Conservation (phyloP, 768 basidiomycete species). For the Naganishia friedmannii region DNA sequence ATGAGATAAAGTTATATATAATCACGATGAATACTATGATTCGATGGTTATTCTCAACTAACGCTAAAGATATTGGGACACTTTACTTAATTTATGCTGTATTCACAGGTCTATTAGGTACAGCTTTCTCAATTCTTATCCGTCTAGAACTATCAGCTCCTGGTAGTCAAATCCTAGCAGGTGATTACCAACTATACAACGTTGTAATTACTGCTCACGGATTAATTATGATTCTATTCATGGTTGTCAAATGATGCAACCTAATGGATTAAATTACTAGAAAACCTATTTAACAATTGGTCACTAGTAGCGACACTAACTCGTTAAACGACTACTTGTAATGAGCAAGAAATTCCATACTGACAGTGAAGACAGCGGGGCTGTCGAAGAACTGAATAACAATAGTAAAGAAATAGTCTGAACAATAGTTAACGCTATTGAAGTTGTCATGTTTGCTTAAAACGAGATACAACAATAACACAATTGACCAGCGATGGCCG, state of each 20-base stretch:
- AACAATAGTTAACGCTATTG: conserved; percentile 8
- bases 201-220: conserved; percentile 24
- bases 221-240: conserved; percentile 23
- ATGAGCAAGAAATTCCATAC: conserved; percentile 1
- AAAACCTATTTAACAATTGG: background rate
- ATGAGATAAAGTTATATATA: conserved; percentile 16
- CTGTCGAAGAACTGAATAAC: too few relatives aligned
- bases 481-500: conserved; percentile 12
- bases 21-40: conserved; percentile 22
- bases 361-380: too few relatives aligned
- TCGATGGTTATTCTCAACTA: conserved; percentile 40
- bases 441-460: background rate
- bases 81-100: conserved; percentile 41
- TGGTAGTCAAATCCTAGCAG: conserved; percentile 31
- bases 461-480: background rate
- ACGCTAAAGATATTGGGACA: conserved; percentile 44
- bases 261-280: conserved; percentile 7
- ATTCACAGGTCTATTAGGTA: conserved; percentile 41
- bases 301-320: background rate
- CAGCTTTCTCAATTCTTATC: conserved; percentile 42
- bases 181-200: conserved; percentile 22
- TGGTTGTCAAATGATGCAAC: conserved; percentile 9
- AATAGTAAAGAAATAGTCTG: conserved; percentile 7
- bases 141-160: conserved; percentile 42
- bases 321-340: conserved; percentile 2